A percentile compares a stretch with the other conserved stretches of the same genome.
Conservation (phyloP, 192 early-diverging fungal genomes). For the Funneliformis mosseae region DNA sequence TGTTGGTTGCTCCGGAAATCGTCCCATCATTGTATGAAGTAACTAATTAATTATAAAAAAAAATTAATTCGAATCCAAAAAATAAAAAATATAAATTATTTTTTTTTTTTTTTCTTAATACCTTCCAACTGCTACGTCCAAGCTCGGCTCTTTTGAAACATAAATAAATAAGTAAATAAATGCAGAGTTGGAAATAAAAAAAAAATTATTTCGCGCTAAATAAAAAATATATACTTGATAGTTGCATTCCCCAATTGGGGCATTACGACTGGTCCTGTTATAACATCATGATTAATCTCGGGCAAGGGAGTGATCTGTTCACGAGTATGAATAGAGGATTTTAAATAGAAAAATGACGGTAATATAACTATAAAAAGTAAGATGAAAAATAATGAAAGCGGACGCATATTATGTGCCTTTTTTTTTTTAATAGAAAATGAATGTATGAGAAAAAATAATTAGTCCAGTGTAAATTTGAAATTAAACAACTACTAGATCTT, state of each 20-base stretch:
- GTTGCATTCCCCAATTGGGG: background rate
- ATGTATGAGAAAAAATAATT: no score
- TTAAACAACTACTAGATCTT: no score
- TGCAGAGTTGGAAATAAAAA: background rate
- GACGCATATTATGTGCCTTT: background rate
- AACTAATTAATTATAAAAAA: conserved; percentile 45
- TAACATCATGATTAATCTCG: background rate
- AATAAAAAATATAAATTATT: background rate
- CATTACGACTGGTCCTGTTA: background rate
- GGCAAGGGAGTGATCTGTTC: conserved; percentile 4
- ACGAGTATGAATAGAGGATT: conserved; percentile 5
- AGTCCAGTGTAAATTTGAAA: no score
- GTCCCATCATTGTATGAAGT: conserved; percentile 88
- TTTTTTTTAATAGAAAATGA: no score
- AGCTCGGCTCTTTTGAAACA: conserved; percentile 73
- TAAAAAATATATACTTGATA: conserved; percentile 6
- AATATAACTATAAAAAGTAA: conserved; percentile 38
- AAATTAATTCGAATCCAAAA: background rate
- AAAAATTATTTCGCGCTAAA: background rate
- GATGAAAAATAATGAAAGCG: background rate
- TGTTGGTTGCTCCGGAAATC: conserved; percentile 83
- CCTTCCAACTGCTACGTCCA: conserved; percentile 85
- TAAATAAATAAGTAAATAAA: background rate
- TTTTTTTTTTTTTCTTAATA: conserved; percentile 7
- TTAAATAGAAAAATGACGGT: conserved; percentile 38